phyloP scores from a whole-genome alignment of 495 filamentous ascomycete species.

The Penicillium fimorum region DNA sequence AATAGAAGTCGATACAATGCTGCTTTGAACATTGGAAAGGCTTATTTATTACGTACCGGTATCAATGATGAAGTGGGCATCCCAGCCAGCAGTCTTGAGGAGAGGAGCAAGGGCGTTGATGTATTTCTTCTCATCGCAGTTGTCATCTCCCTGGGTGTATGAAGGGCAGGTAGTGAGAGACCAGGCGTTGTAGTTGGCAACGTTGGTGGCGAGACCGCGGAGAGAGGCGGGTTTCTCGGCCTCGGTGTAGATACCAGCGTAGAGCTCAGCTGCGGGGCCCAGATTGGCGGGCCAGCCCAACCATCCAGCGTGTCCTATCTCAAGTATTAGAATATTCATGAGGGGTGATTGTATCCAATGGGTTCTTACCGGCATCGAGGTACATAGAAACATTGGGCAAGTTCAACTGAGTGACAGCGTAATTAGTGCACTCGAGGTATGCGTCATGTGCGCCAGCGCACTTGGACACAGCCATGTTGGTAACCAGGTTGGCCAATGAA shows the following conservation, averaged over 20 bases:
- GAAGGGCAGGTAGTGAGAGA: constrained; percentile 41
- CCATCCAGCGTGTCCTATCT: constrained; percentile 59
- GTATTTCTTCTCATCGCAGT: constrained; percentile 72
- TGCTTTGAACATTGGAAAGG: neutral
- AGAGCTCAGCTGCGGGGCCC: constrained; percentile 65
- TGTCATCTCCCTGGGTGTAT: constrained; percentile 42
- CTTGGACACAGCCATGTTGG: constrained; percentile 62
- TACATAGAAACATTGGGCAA: constrained; percentile 81
- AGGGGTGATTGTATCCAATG: neutral
- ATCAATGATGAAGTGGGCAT: constrained; percentile 73
- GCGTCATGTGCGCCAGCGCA: constrained; percentile 61
- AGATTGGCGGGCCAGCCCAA: constrained; percentile 81
- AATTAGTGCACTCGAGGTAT: constrained; percentile 69
- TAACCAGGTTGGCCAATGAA: constrained; percentile 77
- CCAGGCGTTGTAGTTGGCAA: constrained; percentile 75
- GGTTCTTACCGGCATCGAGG: constrained; percentile 62
- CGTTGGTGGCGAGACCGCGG: constrained; percentile 75
- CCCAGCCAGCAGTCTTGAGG: constrained; percentile 60
- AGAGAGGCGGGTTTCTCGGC: constrained; percentile 64
- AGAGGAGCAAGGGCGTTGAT: constrained; percentile 63
- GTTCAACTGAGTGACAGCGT: constrained; percentile 69
- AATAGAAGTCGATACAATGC: neutral
- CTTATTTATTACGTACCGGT: constrained; percentile 33
- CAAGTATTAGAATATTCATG: neutral
- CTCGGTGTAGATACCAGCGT: constrained; percentile 62